phyloP scores from a whole-genome alignment of 148 eudicot species.

The Amaranthus palmeri region DNA sequence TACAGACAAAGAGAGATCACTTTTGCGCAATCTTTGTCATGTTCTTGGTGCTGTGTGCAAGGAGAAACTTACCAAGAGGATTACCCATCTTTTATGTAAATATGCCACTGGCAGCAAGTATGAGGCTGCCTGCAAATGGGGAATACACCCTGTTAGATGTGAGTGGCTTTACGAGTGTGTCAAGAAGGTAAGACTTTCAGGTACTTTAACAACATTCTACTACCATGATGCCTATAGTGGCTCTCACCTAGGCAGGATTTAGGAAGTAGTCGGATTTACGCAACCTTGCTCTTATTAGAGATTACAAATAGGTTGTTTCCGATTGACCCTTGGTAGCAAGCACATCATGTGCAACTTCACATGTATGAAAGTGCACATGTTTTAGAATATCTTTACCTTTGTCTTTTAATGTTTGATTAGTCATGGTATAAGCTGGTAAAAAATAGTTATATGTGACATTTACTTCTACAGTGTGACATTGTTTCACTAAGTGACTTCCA shows the following conservation, averaged over 20 bases:
- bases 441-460: constrained; percentile 1
- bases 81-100: constrained; percentile 81
- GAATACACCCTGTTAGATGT: constrained; percentile 52
- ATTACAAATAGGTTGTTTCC: too few species aligned
- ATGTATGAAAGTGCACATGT: background rate
- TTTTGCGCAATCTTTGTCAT: constrained; percentile 77
- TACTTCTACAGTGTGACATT: constrained; percentile 51
- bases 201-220: background rate
- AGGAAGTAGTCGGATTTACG: too few species aligned
- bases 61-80: constrained; percentile 59
- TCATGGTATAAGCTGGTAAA: background rate
- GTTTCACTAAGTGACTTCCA: constrained; percentile 44
- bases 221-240: too few species aligned
- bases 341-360: too few species aligned
- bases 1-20: constrained; percentile 64
- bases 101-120: constrained; percentile 78
- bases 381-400: background rate
- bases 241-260: too few species aligned
- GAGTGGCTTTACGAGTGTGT: constrained; percentile 92
- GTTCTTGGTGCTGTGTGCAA: constrained; percentile 75
- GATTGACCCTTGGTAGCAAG: too few species aligned
- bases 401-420: background rate
- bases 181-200: constrained; percentile 46
- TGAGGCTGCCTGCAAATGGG: constrained; percentile 72
- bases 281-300: too few species aligned